Conservation (phyloP, 305 asterid genomes). For the Nicotiana rustica region DNA sequence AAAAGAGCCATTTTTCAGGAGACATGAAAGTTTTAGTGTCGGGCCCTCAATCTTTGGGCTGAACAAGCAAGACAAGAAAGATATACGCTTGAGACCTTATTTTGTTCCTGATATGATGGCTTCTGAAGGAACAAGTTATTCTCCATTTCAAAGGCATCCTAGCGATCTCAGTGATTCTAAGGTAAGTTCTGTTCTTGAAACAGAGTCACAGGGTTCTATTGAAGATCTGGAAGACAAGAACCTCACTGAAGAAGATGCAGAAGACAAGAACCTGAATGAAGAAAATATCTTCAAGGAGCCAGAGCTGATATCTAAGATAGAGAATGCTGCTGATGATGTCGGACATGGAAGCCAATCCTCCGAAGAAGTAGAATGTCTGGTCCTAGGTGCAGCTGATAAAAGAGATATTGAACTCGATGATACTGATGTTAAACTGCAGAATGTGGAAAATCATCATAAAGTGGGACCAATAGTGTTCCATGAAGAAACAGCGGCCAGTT, state of each 20-base stretch:
- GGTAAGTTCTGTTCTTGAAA: constrained; percentile 71
- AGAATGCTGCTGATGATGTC: constrained; percentile 61
- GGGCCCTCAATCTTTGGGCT: constrained; percentile 70
- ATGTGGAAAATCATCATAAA: constrained; percentile 39
- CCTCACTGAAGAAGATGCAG: constrained; percentile 38
- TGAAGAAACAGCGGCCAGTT: constrained; percentile 39
- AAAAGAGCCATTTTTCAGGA: constrained; percentile 65
- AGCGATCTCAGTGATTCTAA: constrained; percentile 81
- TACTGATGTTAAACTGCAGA: constrained; percentile 39
- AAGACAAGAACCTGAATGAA: constrained; percentile 30
- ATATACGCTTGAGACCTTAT: constrained; percentile 63
- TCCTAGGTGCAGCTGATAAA: constrained; percentile 45
- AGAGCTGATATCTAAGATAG: constrained; percentile 46
- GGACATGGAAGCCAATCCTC: constrained; percentile 90
- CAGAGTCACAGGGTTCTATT: constrained; percentile 66
- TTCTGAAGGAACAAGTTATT: constrained; percentile 62
- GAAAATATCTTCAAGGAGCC: constrained; percentile 30
- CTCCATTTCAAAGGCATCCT: constrained; percentile 61
- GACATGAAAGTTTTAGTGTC: constrained; percentile 80
- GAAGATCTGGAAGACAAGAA: constrained; percentile 58
- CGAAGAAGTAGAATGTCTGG: constrained; percentile 52
- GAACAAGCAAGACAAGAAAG: constrained; percentile 55
- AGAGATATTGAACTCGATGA: constrained; percentile 47
- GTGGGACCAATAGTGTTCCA: constrained; percentile 28
- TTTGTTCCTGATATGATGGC: constrained; percentile 61